Evolutionary conservation across 148 eudicot species (phyloP), one percentile per base, ranked within the genome.

Genomic region (Silene latifolia): DNA sequence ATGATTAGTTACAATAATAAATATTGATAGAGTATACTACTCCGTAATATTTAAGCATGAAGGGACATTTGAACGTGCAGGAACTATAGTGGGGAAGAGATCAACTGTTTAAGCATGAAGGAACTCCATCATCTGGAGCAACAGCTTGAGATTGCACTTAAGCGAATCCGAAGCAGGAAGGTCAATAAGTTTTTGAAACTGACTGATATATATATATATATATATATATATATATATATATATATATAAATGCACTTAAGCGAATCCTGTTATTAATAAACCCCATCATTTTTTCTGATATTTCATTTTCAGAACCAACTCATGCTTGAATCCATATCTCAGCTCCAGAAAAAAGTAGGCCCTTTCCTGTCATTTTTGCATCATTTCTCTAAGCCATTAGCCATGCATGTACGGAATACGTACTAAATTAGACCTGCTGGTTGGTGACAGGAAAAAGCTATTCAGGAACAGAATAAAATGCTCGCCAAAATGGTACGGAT

Each of bases 81-180:
- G 88, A 87, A 86, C 68, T 88, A 83, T 79, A 80, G 74, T 47
- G 98, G 98, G 65, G 93, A 92, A 77, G 98, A 87, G 9, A 76
- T 87, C 63, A 87, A 87, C 69, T 61, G 87, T 11, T 71, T 92
- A 67, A 86, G 79, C 84, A 70, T 86, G 71, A 80, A 88, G 62
- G 98, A 92, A 79, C 93, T 92, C 73, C 96, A 90, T 63, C 83
- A 83, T 74, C 58, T 93, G 76, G 92, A 93, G 84, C 93, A 86
- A 59, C 98, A 93, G 67, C 85, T 93, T 64, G 96, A 90, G 62
- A 81, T 80, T 69, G 89, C 95, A 72, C 83, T 90, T 24, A 93
- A 85, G 80, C 83, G 96, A 68, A 81, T 90, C 29, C 78, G 98
- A 72, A 79, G 84, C 76, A 90, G 83, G 71, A 93, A 93, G 96